These are phyloP conservation scores for Termitomyces sp. DNA, from an alignment of 768 basidiomycete species.

Conservation along the genomic window DNA sequence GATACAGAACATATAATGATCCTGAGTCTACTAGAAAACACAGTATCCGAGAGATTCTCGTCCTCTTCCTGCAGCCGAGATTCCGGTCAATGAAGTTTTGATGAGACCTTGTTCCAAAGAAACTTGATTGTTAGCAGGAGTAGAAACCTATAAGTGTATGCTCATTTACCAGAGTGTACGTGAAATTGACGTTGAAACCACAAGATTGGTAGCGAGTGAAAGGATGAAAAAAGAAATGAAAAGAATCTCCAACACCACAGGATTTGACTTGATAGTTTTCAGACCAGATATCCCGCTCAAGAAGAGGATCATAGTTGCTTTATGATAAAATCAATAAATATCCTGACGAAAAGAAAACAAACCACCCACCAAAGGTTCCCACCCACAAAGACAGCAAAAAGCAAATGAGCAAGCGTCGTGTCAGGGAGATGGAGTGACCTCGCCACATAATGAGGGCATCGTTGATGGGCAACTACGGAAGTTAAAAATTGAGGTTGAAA, in stretches of 20 bases:
- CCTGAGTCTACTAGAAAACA: neutral
- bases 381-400: neutral
- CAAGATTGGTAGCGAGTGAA: neutral
- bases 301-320: neutral
- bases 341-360: too few species aligned
- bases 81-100: neutral
- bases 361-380: neutral
- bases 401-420: neutral
- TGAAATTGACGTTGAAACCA: neutral
- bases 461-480: too few species aligned
- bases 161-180: neutral
- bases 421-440: neutral
- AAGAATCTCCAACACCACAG: neutral
- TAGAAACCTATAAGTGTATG: too few species aligned
- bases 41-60: neutral
- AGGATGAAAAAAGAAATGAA: neutral
- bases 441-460: neutral
- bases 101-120: neutral
- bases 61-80: neutral
- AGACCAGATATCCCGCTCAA: neutral
- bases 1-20: too few species aligned
- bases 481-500: too few species aligned
- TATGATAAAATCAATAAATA: too few species aligned
- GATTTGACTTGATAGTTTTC: neutral
- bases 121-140: too few species aligned